Base-by-base conservation (phyloP, 306 rosid species). In the Styphnolobium japonicum region DNA sequence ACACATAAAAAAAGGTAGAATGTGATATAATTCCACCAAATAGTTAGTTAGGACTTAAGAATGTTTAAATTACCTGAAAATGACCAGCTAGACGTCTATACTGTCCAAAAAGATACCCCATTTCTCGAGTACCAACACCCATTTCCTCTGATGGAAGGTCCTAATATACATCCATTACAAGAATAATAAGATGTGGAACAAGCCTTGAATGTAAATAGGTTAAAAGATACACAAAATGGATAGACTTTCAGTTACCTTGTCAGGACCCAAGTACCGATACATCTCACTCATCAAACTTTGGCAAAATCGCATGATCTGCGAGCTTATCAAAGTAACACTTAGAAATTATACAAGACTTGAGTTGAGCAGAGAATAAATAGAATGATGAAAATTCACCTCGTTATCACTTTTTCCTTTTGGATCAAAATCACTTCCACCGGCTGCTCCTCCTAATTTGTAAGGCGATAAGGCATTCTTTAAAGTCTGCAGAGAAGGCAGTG, bases 31-130 rank as follows among this genome's bases (percentile, higher is more conserved):
- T 18, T 45, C 22, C 57, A 36, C 7, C 67, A 52, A 33, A 60
- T 60, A 55, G 56, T 67, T 15, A 56, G 37, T 52, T 52, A 73
- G 43, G 46, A 45, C 31, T 62, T 27, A 36, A 48, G 22, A 79
- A 77, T 19, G 61, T 23, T 29, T 64, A 43, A 23, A 48, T 46
- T 77, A 92, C 97, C 94, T 92, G 94, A 87, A 87, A 90, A 68
- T 89, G 97, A 78, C 97, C 95, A 73, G 93, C 93, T 72, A 92
- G 86, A 48, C 96, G 97, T 86, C 96, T 87, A 86, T 90, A 92
- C 84, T 92, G 97, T 86, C 97, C 97, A 55, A 92, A 92, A 46
- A 92, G 97, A 82, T 89, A 92, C 51, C 97, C 97, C 97, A 92
- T 92, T 83, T 92, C 97, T 72, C 97, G 90, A 73, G 97, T 87